Evolutionary conservation across 495 filamentous ascomycete species (phyloP).

Genomic region (Lasiosphaeria ovina): DNA sequence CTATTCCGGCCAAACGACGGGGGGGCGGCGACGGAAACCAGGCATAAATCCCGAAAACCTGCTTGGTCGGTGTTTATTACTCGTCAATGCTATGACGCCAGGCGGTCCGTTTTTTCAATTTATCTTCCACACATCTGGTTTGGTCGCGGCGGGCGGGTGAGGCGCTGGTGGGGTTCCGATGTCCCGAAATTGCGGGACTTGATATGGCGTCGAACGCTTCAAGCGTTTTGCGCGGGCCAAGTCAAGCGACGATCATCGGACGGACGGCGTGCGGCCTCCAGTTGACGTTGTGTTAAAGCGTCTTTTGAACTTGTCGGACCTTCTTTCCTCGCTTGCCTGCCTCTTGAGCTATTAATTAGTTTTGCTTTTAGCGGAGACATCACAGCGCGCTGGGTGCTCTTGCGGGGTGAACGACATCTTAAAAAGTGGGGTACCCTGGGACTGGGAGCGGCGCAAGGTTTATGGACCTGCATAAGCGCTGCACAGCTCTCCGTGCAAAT

Average conservation of each 20-base stretch:
- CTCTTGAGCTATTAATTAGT: not conserved
- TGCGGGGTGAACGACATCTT: no score
- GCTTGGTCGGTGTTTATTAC: not conserved
- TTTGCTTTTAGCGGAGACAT: not conserved
- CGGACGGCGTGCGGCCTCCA: not conserved
- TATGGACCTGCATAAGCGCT: slow-evolving; percentile 2
- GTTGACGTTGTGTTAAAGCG: not conserved
- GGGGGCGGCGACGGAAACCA: not conserved
- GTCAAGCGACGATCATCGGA: not conserved
- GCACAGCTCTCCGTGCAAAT: not conserved
- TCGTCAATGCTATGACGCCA: slow-evolving; percentile 5
- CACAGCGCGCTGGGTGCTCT: not conserved
- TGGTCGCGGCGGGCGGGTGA: not conserved
- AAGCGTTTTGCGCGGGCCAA: not conserved
- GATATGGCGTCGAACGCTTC: not conserved
- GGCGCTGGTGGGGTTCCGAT: slow-evolving; percentile 2
- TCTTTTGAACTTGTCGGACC: not conserved
- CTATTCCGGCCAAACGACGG: not conserved
- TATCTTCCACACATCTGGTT: slow-evolving; percentile 12
- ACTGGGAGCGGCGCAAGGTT: no score
- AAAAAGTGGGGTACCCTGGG: no score
- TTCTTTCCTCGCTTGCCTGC: not conserved
- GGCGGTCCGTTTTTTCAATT: slow-evolving; percentile 9
- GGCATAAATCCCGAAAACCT: not conserved
- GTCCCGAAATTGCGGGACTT: not conserved